These are phyloP conservation scores for Jamesozyma jinghongensis DNA, from an alignment of 805 yeast species.

Conservation along the genomic window DNA sequence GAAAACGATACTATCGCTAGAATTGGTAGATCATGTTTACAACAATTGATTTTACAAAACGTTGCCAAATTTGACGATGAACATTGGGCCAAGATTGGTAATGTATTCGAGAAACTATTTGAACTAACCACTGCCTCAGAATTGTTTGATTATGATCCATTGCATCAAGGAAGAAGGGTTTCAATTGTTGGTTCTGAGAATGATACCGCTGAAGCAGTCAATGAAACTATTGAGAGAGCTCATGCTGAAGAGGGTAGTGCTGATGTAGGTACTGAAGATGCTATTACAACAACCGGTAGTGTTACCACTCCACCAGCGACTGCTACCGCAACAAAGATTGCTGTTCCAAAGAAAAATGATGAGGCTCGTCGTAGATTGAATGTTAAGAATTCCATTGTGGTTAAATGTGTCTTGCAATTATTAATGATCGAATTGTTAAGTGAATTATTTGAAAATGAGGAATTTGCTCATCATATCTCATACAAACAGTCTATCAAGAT, in stretches of 20 bases:
- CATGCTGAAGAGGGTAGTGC: conserved; percentile 29
- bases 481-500: conserved; percentile 51
- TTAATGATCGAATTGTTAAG: conserved; percentile 79
- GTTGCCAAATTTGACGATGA: conserved; percentile 47
- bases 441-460: conserved; percentile 65
- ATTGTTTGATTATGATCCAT: conserved; percentile 49
- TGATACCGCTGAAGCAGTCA: conserved; percentile 11
- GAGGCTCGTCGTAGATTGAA: conserved; percentile 36
- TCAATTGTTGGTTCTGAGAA: not conserved
- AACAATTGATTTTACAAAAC: conserved; percentile 71
- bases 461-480: conserved; percentile 63
- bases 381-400: conserved; percentile 69
- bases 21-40: conserved; percentile 85
- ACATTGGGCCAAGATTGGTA: conserved; percentile 70
- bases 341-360: not conserved
- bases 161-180: conserved; percentile 27
- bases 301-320: too few relatives aligned
- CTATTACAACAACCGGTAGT: too few relatives aligned
- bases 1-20: conserved; percentile 95
- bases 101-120: conserved; percentile 60
- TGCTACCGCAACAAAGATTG: not conserved
- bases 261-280: conserved; percentile 29
- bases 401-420: conserved; percentile 84
- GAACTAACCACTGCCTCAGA: conserved; percentile 80
- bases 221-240: conserved; percentile 27